These are phyloP conservation scores for Powellomyces hirtus DNA, from an alignment of 192 early-diverging fungal species.

Conservation along the genomic window DNA sequence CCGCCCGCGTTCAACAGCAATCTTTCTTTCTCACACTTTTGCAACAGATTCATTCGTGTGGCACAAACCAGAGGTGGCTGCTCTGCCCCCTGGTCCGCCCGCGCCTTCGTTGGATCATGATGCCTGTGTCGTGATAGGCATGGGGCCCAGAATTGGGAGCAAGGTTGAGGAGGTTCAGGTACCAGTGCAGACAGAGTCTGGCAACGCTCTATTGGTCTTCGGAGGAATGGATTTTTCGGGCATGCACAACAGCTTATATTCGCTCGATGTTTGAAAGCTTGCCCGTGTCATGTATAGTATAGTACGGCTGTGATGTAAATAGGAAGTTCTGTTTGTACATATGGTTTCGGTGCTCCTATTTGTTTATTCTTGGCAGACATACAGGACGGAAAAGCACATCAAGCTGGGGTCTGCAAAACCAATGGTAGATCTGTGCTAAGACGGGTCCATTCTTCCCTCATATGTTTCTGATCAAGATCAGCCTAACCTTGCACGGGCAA, in stretches of 20 bases:
- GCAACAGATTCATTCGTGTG: slow-evolving; percentile 4
- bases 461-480: too few species aligned
- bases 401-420: too few species aligned
- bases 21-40: too few species aligned
- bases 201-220: slow-evolving; percentile 18
- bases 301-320: too few species aligned
- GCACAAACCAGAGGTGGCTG: slow-evolving; percentile 14
- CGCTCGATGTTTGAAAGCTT: slow-evolving; percentile 6
- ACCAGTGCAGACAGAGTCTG: too few species aligned
- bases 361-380: too few species aligned
- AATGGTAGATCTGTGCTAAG: too few species aligned
- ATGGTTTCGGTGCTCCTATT: too few species aligned
- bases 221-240: slow-evolving; percentile 30
- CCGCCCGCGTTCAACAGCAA: neutral
- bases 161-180: neutral
- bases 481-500: too few species aligned
- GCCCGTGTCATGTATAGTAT: neutral
- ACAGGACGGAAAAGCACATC: too few species aligned
- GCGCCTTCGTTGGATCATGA: slow-evolving; percentile 22
- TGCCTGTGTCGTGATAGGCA: slow-evolving; percentile 8
- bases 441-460: too few species aligned
- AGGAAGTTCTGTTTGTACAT: too few species aligned
- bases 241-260: slow-evolving; percentile 29
- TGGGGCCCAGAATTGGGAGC: neutral
- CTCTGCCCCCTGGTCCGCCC: slow-evolving; percentile 18